These are phyloP conservation scores for Podosphaera fusca DNA, from an alignment of 2,329 filamentous ascomycete species.

Conservation along the genomic window DNA sequence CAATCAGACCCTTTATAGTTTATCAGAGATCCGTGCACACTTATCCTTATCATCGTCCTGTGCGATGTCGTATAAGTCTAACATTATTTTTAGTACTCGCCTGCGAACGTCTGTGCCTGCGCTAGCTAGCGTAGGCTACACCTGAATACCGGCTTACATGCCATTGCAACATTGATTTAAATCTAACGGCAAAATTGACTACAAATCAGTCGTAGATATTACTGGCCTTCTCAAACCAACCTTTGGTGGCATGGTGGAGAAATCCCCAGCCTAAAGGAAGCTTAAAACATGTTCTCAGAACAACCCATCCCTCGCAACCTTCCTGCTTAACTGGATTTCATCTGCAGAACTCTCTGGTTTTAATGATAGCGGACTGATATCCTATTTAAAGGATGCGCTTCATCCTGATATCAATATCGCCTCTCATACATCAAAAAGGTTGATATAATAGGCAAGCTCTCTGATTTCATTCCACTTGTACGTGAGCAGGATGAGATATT, in stretches of 20 bases:
- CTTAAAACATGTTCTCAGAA: not conserved
- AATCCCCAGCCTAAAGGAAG: not conserved
- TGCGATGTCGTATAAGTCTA: too few relatives aligned
- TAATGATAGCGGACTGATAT: not conserved
- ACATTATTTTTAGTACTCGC: too few relatives aligned
- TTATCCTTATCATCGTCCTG: too few relatives aligned
- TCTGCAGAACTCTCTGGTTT: not conserved
- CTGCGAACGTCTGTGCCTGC: too few relatives aligned
- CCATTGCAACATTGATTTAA: not conserved
- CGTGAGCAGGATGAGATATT: constrained; percentile 1
- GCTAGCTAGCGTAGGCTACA: too few relatives aligned
- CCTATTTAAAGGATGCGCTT: not conserved
- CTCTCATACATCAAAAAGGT: not conserved
- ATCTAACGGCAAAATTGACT: not conserved
- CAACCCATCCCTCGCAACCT: not conserved
- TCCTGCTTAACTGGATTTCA: not conserved
- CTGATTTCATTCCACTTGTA: not conserved
- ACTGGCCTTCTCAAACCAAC: not conserved
- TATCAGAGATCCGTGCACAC: too few relatives aligned
- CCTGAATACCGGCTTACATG: too few relatives aligned
- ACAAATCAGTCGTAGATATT: not conserved
- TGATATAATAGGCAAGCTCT: not conserved
- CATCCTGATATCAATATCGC: not conserved
- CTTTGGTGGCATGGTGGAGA: not conserved
- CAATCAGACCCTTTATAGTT: too few relatives aligned